Percentiles rank a stretch among this genome's conserved stretches.
Evolutionary conservation across 768 basidiomycete species (phyloP).

Genomic region (Mycena vitilis): DNA sequence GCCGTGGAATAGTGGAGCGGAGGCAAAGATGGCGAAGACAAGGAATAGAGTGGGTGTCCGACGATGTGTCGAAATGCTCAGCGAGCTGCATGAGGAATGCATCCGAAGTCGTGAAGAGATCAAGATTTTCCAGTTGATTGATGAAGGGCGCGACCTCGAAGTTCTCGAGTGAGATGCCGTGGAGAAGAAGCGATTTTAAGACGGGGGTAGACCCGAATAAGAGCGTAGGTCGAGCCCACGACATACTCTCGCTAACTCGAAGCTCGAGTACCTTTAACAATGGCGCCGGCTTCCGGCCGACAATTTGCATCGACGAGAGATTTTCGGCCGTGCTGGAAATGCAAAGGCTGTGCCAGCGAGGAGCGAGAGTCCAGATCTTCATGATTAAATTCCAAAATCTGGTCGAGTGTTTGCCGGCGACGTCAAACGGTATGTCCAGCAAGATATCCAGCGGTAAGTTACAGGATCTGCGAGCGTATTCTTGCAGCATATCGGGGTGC

Average conservation of each 20-base stretch:
- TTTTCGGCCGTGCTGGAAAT: slow-evolving; percentile 13
- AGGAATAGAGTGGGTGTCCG: neutral
- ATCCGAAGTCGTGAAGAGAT: neutral
- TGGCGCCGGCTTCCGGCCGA: slow-evolving; percentile 12
- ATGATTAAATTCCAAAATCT: slow-evolving; percentile 10
- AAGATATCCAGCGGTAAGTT: slow-evolving; percentile 13
- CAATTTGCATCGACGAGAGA: slow-evolving; percentile 3
- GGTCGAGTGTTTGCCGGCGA: neutral
- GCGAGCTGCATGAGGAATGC: slow-evolving; percentile 16
- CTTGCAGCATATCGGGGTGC: slow-evolving; percentile 5
- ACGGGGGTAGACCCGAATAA: neutral
- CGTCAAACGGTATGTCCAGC: slow-evolving; percentile 9
- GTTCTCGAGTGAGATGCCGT: neutral
- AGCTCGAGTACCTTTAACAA: slow-evolving; percentile 14
- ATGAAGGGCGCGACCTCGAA: neutral
- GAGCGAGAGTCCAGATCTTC: slow-evolving; percentile 12
- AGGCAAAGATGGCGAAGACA: slow-evolving; percentile 24
- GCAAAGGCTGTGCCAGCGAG: slow-evolving; percentile 18
- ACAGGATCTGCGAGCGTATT: slow-evolving; percentile 12
- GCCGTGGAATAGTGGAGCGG: neutral
- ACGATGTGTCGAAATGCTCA: neutral
- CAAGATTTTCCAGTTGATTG: slow-evolving; percentile 7
- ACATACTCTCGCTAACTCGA: neutral
- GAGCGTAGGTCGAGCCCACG: neutral
- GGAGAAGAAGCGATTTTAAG: slow-evolving; percentile 6